Evolutionary conservation across 75 land plant species (phyloP), one percentile per base, ranked within the genome.

Genomic region (Selaginella tamariscina): DNA sequence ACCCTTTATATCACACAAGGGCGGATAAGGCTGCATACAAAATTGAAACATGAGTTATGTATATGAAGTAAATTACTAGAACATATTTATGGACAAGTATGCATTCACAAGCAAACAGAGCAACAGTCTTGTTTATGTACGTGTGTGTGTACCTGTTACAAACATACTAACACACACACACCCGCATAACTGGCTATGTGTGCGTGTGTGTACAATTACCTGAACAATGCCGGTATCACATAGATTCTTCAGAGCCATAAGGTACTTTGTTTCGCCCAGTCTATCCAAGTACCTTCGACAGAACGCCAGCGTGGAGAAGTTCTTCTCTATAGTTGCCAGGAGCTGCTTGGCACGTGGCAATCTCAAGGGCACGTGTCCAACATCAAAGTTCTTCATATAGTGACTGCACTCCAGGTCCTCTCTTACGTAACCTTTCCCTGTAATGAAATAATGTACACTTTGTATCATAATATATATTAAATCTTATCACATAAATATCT

Each of bases 321-420:
- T 75, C 75, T 93, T 93, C 71, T 93, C 93, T 2, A 93, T 93
- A 32, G 91, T 89, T 24, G 85, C 88, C 32, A 93, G 80, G 72
- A 93, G 75, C 73, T 86, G 90, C 67, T 89, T 93, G 30, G 98
- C 98, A 57, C 91, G 79, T 9, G 95, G 86, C 63, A 93, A 71
- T 30, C 98, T 77, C 39, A 93, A 71, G 1, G 98, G 96, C 44
- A 93, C 73, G 65, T 93, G 96, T 24, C 98, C 98, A 24, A 70
- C 91, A 32, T 93, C 98, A 78, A 89, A 93, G 57, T 87, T 87
- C 74, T 93, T 93, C 98, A 93, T 93, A 72, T 93, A 93, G 72
- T 93, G 96, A 56, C 98, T 93, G 79, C 96, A 89, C 67, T 93
- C 98, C 68, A 93, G 71, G 76, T 93, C 98, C 72, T 93, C 98